Evolutionary conservation across 2,329 filamentous ascomycete species (phyloP).

Genomic region (Stagonosporopsis tanaceti): DNA sequence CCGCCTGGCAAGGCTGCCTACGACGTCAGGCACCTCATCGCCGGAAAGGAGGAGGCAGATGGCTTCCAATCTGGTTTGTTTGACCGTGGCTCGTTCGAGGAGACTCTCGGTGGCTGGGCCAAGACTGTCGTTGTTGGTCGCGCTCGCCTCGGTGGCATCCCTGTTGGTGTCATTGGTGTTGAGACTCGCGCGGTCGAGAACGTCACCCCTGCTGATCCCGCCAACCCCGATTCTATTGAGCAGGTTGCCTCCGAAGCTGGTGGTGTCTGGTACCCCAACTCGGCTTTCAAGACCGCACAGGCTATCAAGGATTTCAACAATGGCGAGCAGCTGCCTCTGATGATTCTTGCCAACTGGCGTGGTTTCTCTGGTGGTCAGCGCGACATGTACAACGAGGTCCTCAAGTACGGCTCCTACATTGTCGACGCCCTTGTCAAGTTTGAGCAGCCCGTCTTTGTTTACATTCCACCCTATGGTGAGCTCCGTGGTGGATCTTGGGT

Average conservation of each 20-base stretch:
- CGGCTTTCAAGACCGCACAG: conserved; percentile 98
- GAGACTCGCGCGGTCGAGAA: conserved; percentile 97
- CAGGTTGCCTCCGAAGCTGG: conserved; percentile 93
- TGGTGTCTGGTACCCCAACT: conserved; percentile 99
- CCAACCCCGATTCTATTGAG: conserved; percentile 98
- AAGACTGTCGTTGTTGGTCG: conserved; percentile 96
- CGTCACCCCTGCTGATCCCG: conserved; percentile 92
- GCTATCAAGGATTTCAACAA: conserved; percentile 99
- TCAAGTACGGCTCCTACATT: conserved; percentile 99
- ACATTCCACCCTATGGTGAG: conserved; percentile 96
- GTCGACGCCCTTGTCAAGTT: conserved; percentile 98
- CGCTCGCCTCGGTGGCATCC: conserved; percentile 94
- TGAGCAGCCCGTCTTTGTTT: conserved; percentile 98
- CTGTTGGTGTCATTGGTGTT: conserved; percentile 96
- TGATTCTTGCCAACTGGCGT: conserved; percentile 99
- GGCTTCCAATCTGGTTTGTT: conserved; percentile 92
- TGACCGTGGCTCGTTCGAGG: conserved; percentile 95
- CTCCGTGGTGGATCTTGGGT: conserved; percentile 99
- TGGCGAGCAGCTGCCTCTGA: conserved; percentile 95
- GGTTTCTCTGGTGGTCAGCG: conserved; percentile 99
- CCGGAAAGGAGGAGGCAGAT: conserved; percentile 82
- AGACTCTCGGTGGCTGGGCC: conserved; percentile 96
- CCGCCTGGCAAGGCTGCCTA: conserved; percentile 85
- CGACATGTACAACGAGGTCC: conserved; percentile 99
- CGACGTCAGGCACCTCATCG: conserved; percentile 93